Conservation (phyloP, 495 filamentous ascomycete genomes). For the Hypoxylon cercidicola region DNA sequence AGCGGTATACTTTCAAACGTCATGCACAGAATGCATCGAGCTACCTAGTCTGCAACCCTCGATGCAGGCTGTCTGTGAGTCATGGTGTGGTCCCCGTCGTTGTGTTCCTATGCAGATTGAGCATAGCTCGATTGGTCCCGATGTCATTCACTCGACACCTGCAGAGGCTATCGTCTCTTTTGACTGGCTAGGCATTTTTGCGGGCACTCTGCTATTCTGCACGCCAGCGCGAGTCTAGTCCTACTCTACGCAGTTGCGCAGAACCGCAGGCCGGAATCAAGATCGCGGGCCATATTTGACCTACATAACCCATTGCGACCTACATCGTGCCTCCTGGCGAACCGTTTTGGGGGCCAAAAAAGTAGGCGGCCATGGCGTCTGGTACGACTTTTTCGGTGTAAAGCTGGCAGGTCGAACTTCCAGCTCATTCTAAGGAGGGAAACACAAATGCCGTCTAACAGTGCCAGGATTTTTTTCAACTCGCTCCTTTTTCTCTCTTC, state of each 20-base stretch:
- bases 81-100: conserved; percentile 23
- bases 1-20: conserved; percentile 18
- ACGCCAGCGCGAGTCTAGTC: conserved; percentile 26
- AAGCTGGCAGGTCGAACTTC: conserved; percentile 28
- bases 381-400: conserved; percentile 46
- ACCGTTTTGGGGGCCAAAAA: conserved; percentile 29
- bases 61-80: conserved; percentile 37
- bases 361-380: conserved; percentile 25
- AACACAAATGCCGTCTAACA: conserved; percentile 43
- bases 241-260: conserved; percentile 34
- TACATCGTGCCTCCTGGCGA: conserved; percentile 16
- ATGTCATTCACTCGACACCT: conserved; percentile 21
- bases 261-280: conserved; percentile 31
- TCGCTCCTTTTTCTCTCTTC: conserved; percentile 18
- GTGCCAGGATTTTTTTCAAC: conserved; percentile 31
- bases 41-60: conserved; percentile 18
- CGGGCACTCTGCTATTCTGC: conserved; percentile 29
- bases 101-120: conserved; percentile 1
- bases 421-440: conserved; percentile 40
- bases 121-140: conserved; percentile 18
- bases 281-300: conserved; percentile 37
- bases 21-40: conserved; percentile 29
- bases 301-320: conserved; percentile 29
- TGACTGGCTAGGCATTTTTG: conserved; percentile 33
- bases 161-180: conserved; percentile 19